Conservation (phyloP, 2,329 filamentous ascomycete genomes). For the Colletotrichum lentis region DNA sequence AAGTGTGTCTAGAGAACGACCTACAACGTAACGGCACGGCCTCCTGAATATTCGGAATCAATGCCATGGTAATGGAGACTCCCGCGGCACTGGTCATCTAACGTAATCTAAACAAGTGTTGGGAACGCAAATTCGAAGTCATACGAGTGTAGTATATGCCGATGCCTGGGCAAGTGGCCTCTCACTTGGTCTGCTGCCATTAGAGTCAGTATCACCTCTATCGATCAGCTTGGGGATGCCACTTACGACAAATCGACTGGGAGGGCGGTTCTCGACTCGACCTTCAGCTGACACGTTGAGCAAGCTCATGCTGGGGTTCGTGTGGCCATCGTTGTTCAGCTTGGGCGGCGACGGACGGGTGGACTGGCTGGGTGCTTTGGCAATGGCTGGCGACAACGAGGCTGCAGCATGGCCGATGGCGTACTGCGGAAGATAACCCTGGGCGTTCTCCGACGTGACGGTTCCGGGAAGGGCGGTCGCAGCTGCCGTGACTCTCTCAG, state of each 20-base stretch:
- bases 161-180: not conserved
- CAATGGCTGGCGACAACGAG: conserved; percentile 56
- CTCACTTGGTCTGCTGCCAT: conserved; percentile 22
- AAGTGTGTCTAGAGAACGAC: conserved; percentile 7
- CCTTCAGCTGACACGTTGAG: conserved; percentile 45
- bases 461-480: conserved; percentile 56
- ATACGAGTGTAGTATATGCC: conserved; percentile 25
- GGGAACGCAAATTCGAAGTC: conserved; percentile 10
- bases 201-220: not conserved
- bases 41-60: conserved; percentile 16
- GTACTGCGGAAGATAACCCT: conserved; percentile 63
- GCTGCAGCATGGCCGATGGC: conserved; percentile 59
- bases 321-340: conserved; percentile 40
- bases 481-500: conserved; percentile 58
- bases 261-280: conserved; percentile 57
- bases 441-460: conserved; percentile 62
- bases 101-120: conserved; percentile 22
- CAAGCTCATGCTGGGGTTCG: conserved; percentile 35
- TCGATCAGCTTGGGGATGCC: not conserved
- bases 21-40: not conserved
- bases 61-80: conserved; percentile 15
- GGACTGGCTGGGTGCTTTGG: conserved; percentile 48
- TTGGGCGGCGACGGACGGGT: conserved; percentile 45
- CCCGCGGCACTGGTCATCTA: not conserved
- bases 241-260: conserved; percentile 36